Evolutionary conservation across 2,329 filamentous ascomycete genomes (phyloP).

Genomic region (Pleomassaria siparia): DNA sequence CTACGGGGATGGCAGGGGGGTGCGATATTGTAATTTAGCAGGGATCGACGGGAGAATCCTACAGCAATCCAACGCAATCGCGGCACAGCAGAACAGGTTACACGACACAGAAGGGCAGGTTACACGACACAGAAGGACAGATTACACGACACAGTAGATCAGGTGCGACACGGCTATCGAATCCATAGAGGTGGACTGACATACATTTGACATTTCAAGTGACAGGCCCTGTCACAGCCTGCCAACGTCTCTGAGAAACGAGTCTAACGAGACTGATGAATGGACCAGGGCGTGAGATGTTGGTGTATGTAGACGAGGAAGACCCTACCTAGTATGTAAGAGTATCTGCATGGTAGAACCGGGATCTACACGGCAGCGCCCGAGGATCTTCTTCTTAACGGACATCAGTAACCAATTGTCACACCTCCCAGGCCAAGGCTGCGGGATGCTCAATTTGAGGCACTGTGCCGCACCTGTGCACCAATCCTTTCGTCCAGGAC

Average conservation of each 20-base stretch:
- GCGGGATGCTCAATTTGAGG: neutral
- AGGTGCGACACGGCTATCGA: neutral
- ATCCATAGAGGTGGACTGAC: neutral
- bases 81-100: too few species aligned
- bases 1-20: neutral
- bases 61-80: too few species aligned
- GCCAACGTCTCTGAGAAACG: neutral
- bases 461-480: neutral
- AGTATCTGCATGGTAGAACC: neutral
- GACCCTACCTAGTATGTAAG: neutral
- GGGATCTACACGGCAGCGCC: neutral
- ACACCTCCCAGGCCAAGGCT: neutral
- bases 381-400: neutral
- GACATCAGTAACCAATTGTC: neutral
- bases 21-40: too few species aligned
- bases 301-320: neutral
- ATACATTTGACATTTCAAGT: too few species aligned
- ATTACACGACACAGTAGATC: too few species aligned
- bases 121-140: too few species aligned
- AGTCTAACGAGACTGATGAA: neutral
- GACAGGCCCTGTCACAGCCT: neutral
- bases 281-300: neutral
- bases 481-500: neutral
- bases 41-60: neutral
- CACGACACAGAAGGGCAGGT: too few species aligned